Evolutionary conservation across 1,139 yeast genomes (phyloP).

Genomic region (Magnusiomyces magnusii): DNA sequence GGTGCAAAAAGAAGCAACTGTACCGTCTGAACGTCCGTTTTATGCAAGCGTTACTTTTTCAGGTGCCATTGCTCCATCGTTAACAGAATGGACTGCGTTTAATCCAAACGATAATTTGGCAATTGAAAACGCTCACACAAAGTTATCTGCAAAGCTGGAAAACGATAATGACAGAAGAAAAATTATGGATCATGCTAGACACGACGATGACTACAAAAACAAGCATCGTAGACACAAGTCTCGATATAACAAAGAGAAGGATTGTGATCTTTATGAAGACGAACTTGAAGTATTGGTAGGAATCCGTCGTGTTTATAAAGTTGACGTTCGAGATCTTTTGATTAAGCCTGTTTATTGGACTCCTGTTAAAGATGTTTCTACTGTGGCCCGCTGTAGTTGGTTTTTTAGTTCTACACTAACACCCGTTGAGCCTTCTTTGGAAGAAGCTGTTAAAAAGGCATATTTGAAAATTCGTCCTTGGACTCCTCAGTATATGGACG

Average conservation of each 20-base stretch:
- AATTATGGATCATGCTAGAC: background rate
- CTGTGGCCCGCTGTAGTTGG: conserved; percentile 33
- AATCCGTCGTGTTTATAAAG: conserved; percentile 31
- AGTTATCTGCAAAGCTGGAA: background rate
- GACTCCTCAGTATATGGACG: conserved; percentile 29
- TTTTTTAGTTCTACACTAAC: conserved; percentile 31
- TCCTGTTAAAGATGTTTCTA: conserved; percentile 25
- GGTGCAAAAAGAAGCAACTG: background rate
- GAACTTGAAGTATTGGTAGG: conserved; percentile 32
- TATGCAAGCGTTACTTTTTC: conserved; percentile 20
- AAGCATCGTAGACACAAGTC: background rate
- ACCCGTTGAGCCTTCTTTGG: conserved; percentile 33
- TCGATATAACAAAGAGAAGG: background rate
- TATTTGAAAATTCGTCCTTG: conserved; percentile 30
- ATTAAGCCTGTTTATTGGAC: conserved; percentile 36
- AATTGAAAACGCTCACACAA: conserved; percentile 20
- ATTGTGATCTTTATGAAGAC: background rate
- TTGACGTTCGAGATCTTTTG: conserved; percentile 21
- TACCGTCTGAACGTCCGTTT: conserved; percentile 14
- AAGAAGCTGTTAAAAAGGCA: conserved; percentile 26
- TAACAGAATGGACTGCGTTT: conserved; percentile 34
- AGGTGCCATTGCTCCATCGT: conserved; percentile 26
- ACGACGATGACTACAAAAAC: background rate
- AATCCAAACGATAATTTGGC: conserved; percentile 32
- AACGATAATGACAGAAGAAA: conserved; percentile 7